Percentiles rank a stretch among this genome's conserved stretches.
These are phyloP conservation scores for Stenogyne calaminthoides DNA, from an alignment of 305 asterid species.

Conservation along the genomic window DNA sequence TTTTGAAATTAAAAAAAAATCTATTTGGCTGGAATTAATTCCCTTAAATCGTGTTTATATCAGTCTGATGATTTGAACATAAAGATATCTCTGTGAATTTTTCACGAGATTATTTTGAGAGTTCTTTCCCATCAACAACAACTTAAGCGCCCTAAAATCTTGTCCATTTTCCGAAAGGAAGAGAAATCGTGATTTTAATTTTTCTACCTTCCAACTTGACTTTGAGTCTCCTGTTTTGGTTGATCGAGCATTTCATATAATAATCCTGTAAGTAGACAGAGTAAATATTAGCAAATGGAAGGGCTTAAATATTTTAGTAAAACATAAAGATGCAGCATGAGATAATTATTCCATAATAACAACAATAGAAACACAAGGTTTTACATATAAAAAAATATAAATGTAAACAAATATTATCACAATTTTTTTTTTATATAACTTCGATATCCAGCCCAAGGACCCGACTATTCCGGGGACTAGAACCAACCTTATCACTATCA, in stretches of 20 bases:
- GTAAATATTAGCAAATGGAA: conserved; percentile 27
- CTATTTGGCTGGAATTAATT: conserved; percentile 6
- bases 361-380: background rate
- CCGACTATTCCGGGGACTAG: too few species aligned
- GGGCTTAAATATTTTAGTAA: conserved; percentile 13
- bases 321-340: background rate
- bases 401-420: background rate
- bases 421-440: too few species aligned
- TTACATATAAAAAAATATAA: conserved; percentile 20
- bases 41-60: conserved; percentile 1
- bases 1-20: background rate
- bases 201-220: conserved; percentile 95
- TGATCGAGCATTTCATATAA: conserved; percentile 94
- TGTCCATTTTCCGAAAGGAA: conserved; percentile 18
- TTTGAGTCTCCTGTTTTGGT: conserved; percentile 91
- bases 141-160: conserved; percentile 5
- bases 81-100: background rate
- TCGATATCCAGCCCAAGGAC: too few species aligned
- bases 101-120: background rate
- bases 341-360: background rate
- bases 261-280: conserved; percentile 64
- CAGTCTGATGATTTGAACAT: conserved; percentile 7
- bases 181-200: conserved; percentile 11
- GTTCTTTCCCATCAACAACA: background rate
- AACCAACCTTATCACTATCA: too few species aligned